phyloP scores from a whole-genome alignment of 2,329 filamentous ascomycete species.

The Paraphoma sp. region DNA sequence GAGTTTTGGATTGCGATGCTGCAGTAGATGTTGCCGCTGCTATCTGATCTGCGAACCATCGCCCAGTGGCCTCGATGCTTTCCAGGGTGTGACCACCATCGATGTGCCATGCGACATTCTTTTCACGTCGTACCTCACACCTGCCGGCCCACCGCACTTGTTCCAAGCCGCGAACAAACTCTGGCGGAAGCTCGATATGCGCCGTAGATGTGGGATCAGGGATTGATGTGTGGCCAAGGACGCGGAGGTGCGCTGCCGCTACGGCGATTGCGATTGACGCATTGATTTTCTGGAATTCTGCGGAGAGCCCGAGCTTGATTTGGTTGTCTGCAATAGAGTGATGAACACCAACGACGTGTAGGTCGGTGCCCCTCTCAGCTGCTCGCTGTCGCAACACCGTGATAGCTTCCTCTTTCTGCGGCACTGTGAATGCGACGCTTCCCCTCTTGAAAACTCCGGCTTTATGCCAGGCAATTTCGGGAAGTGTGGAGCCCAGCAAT shows the following conservation, averaged over 20 bases:
- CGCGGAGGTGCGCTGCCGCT: constrained; percentile 64
- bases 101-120: constrained; percentile 73
- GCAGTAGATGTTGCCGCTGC: constrained; percentile 42
- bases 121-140: constrained; percentile 70
- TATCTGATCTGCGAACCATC: constrained; percentile 71
- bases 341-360: constrained; percentile 59
- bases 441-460: constrained; percentile 81
- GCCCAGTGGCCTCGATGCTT: constrained; percentile 76
- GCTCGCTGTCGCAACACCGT: constrained; percentile 64
- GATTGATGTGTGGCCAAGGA: constrained; percentile 50
- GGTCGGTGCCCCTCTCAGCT: constrained; percentile 53
- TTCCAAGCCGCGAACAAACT: constrained; percentile 70
- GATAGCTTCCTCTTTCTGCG: constrained; percentile 62
- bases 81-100: constrained; percentile 90
- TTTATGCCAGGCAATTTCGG: constrained; percentile 91
- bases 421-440: constrained; percentile 67
- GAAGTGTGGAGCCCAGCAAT: constrained; percentile 79
- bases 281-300: constrained; percentile 68
- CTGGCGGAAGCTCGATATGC: constrained; percentile 60
- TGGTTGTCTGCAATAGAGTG: constrained; percentile 52
- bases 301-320: constrained; percentile 65
- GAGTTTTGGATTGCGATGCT: constrained; percentile 19
- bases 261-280: constrained; percentile 67
- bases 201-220: constrained; percentile 39
- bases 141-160: constrained; percentile 74